A percentile compares a stretch with the other conserved stretches of the same genome.
phyloP scores from a whole-genome alignment of 2,329 filamentous ascomycete genomes.

The Zasmidium citrigriseum region DNA sequence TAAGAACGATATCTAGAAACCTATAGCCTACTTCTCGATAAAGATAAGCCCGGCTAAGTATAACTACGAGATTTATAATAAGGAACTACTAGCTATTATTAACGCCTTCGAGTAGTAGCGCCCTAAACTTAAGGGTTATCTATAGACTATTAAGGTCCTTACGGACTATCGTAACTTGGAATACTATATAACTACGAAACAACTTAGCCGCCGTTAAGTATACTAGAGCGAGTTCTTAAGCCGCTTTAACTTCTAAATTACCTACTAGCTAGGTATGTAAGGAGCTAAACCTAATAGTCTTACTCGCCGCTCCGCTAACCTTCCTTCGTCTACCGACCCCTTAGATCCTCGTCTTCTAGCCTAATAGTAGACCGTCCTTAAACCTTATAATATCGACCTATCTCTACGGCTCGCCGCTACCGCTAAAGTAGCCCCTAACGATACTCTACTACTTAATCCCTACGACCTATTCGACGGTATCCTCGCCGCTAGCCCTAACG shows the following conservation, averaged over 20 bases:
- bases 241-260: conserved; percentile 31
- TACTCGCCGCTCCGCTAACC: background rate
- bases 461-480: background rate
- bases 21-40: conserved; percentile 11
- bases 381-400: background rate
- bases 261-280: conserved; percentile 14
- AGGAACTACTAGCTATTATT: conserved; percentile 36
- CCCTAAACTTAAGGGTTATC: conserved; percentile 22
- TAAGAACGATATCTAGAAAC: background rate
- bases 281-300: background rate
- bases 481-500: background rate
- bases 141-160: conserved; percentile 23
- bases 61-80: conserved; percentile 19
- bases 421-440: background rate
- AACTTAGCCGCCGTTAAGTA: conserved; percentile 31
- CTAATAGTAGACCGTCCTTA: background rate
- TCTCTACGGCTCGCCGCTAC: background rate
- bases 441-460: background rate
- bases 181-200: conserved; percentile 34
- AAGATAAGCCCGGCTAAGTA: conserved; percentile 10
- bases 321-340: too few species aligned
- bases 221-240: conserved; percentile 27
- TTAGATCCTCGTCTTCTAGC: background rate
- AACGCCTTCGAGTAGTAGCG: conserved; percentile 28
- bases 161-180: conserved; percentile 34